These are phyloP conservation scores for Xerocomus brunneocitrinus DNA, from an alignment of 768 basidiomycete genomes.

Conservation along the genomic window DNA sequence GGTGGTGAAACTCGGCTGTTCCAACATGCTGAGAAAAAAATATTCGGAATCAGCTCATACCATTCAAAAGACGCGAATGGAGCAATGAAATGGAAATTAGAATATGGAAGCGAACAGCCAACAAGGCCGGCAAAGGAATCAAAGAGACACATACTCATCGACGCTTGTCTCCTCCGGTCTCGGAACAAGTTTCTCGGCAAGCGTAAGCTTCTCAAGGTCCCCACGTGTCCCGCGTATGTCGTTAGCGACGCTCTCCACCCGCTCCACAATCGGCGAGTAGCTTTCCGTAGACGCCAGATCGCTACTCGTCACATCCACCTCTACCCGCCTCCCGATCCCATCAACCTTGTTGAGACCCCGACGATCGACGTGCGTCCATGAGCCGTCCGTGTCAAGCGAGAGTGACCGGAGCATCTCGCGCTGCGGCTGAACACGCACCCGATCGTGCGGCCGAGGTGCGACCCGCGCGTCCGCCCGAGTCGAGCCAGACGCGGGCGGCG, in stretches of 20 bases:
- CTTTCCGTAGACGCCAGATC: constrained; percentile 53
- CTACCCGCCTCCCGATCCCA: constrained; percentile 7
- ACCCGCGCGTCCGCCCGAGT: neutral
- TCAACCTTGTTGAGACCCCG: constrained; percentile 19
- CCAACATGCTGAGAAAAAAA: constrained; percentile 52
- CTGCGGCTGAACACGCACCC: neutral
- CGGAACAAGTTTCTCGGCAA: constrained; percentile 63
- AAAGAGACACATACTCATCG: constrained; percentile 53
- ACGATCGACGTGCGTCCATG: constrained; percentile 70
- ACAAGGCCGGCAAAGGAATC: neutral
- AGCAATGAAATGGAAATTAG: neutral
- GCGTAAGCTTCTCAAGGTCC: constrained; percentile 34
- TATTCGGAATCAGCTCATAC: constrained; percentile 4
- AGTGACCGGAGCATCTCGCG: constrained; percentile 8
- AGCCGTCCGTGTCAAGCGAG: constrained; percentile 48
- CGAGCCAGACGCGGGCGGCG: neutral
- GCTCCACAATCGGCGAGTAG: constrained; percentile 34
- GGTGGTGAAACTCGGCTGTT: constrained; percentile 49
- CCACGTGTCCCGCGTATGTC: constrained; percentile 28
- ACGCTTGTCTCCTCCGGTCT: constrained; percentile 62
- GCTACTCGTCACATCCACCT: constrained; percentile 39
- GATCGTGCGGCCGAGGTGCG: constrained; percentile 21
- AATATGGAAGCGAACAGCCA: neutral
- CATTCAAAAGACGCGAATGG: neutral
- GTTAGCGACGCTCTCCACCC: constrained; percentile 28